phyloP scores from a whole-genome alignment of 2,329 filamentous ascomycete genomes.

The Colletotrichum camelliae region DNA sequence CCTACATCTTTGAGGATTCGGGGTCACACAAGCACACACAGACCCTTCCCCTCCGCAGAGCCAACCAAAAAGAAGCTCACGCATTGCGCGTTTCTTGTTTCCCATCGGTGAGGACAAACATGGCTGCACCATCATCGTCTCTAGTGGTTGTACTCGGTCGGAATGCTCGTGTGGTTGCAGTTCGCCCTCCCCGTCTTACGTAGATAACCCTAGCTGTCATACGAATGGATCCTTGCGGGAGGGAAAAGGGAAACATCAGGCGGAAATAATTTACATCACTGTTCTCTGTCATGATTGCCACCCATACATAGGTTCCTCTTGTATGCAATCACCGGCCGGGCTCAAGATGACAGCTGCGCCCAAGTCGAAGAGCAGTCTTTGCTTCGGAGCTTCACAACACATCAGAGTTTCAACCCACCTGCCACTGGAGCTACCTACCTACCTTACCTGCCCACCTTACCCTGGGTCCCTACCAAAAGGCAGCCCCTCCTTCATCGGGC shows the following conservation, averaged over 20 bases:
- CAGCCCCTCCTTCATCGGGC: not conserved
- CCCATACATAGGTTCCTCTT: not conserved
- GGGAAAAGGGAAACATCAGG: not conserved
- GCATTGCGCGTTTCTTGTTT: not conserved
- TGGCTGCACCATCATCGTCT: not conserved
- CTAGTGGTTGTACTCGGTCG: not conserved
- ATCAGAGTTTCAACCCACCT: not conserved
- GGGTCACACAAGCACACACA: not conserved
- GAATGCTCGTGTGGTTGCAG: constrained; percentile 1
- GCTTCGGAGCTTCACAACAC: not conserved
- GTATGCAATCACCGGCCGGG: not conserved
- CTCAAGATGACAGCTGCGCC: not conserved
- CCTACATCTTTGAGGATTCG: not conserved
- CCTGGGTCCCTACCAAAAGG: not conserved
- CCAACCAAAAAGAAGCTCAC: not conserved
- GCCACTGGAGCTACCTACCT: not conserved
- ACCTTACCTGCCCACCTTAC: not conserved
- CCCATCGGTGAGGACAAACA: not conserved
- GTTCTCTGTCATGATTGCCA: not conserved
- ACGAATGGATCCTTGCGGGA: not conserved
- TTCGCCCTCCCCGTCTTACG: not conserved
- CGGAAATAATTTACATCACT: not conserved
- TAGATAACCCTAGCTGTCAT: not conserved
- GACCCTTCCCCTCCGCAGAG: not conserved
- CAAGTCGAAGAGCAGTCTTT: not conserved